These are phyloP conservation scores for Ceratocystiopsis brevicomis DNA, from an alignment of 2,329 filamentous ascomycete genomes.

Conservation along the genomic window DNA sequence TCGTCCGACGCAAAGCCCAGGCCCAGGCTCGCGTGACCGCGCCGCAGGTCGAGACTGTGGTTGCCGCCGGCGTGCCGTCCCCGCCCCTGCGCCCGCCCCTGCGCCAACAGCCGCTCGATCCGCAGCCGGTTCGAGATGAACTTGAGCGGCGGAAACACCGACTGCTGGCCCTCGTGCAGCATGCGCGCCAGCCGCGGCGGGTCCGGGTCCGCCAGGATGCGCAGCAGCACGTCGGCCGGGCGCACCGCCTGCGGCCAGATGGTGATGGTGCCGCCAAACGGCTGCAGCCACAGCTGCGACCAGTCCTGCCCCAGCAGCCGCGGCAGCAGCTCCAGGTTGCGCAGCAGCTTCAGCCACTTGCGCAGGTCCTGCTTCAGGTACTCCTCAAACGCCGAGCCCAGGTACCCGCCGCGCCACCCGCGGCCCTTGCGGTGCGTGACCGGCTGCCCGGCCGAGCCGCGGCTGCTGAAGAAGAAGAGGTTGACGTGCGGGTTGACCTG, in stretches of 20 bases:
- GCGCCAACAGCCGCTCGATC: constrained; percentile 52
- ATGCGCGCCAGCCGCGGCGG: constrained; percentile 60
- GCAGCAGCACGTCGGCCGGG: constrained; percentile 53
- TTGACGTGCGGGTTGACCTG: constrained; percentile 96
- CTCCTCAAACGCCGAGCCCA: constrained; percentile 81
- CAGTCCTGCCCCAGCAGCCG: constrained; percentile 86
- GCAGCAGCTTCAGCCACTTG: constrained; percentile 92
- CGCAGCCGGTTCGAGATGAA: constrained; percentile 79
- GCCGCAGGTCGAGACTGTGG: constrained; percentile 1
- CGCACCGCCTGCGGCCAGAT: constrained; percentile 71
- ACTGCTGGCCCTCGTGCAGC: constrained; percentile 79
- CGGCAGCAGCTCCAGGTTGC: constrained; percentile 79
- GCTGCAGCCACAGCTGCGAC: constrained; percentile 90
- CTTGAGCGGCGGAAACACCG: constrained; percentile 75
- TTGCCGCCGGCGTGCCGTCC: constrained; percentile 19
- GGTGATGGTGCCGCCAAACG: constrained; percentile 85
- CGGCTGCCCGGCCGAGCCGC: constrained; percentile 77
- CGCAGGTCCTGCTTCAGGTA: constrained; percentile 91
- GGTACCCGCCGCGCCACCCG: constrained; percentile 88
- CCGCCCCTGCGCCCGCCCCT: constrained; percentile 26
- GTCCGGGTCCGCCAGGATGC: constrained; percentile 72
- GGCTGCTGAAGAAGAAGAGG: constrained; percentile 93
- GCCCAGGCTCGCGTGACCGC: not conserved
- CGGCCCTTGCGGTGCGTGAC: constrained; percentile 86
- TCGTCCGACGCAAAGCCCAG: not conserved